phyloP scores from a whole-genome alignment of 73 alveolate species.

The Symbiodinium natans region DNA sequence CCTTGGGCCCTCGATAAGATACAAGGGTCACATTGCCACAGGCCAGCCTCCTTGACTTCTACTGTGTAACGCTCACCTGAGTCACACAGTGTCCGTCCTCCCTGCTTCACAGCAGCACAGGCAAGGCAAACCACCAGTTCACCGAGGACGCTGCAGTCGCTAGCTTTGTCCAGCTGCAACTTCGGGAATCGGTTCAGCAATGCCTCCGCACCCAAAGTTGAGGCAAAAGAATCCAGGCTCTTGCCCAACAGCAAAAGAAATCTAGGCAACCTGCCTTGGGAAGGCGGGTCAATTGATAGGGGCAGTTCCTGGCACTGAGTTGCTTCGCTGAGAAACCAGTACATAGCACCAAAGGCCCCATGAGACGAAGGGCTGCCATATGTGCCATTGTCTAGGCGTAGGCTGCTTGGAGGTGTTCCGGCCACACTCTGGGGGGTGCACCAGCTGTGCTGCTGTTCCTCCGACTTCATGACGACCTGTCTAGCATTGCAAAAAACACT shows the following conservation, averaged over 20 bases:
- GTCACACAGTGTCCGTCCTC: background rate
- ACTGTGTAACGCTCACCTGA: slow-evolving; percentile 68
- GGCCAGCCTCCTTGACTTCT: slow-evolving; percentile 21
- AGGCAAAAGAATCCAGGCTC: background rate
- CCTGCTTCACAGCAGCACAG: background rate
- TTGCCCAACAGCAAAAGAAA: background rate
- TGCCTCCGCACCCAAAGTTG: background rate
- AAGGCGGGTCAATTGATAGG: slow-evolving; percentile 64
- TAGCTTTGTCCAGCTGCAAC: slow-evolving; percentile 87
- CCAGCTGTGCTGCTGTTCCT: slow-evolving; percentile 90
- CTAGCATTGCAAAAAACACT: background rate
- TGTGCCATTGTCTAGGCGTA: background rate
- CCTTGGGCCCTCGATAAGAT: too few species aligned
- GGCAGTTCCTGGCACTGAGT: slow-evolving; percentile 72
- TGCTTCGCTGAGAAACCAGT: background rate
- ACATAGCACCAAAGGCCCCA: background rate
- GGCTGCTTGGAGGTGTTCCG: background rate
- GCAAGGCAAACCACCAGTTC: background rate
- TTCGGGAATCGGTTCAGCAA: slow-evolving; percentile 52
- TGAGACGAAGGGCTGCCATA: background rate
- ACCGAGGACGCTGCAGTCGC: slow-evolving; percentile 12
- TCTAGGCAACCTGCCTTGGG: slow-evolving; percentile 12
- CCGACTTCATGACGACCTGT: slow-evolving; percentile 40
- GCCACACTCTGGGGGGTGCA: background rate
- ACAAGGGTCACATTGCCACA: background rate